Evolutionary conservation across 78 protist genomes (phyloP), one percentile per base, ranked within the genome.

Genomic region (Pigoraptor vietnamica): DNA sequence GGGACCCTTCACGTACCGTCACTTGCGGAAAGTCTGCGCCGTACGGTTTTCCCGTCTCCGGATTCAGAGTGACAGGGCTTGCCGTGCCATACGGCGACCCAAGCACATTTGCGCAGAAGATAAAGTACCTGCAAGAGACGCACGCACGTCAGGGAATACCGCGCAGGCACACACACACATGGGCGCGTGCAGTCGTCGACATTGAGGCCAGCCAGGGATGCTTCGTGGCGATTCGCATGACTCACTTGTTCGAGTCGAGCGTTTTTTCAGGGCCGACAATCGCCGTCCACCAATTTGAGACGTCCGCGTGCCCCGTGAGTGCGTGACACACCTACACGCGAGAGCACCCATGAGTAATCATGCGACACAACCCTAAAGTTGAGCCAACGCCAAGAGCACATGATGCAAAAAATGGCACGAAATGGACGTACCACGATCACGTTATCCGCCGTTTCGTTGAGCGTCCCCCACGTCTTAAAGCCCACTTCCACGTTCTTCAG

Each of bases 11-110:
- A 81, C 86, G 37, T 39, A 90, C 84, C 10, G 92, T 90, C 10
- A 79, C 92, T 0, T 35, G 82, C 0, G 92, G 92, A 79, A 90
- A 90, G 23, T 0, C 23, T 34, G 37, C 48, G 0, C 92, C 92
- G 32, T 90, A 90, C 38, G 87, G 79, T 56, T 21, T 9, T 1
- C 39, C 55, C 23, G 87, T 90, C 32, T 25, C 55, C 37, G 92
- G 86, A 29, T 82, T 0, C 25, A 9, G 19, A 6, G 92, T 90
- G 24, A 81, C 34, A 1, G 92, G 92, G 29, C 88, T 81, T 2
- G 87, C 92, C 32, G 87, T 81, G 39, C 92, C 92, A 36, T 90
- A 90, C 21, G 92, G 92, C 1, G 84, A 39, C 2, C 92, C 92
- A 23, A 90, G 37, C 34, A 67, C 81, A 29, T 90, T 90, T 23